phyloP scores from a whole-genome alignment of 805 yeast genomes.

The Kazachstania taianensis region DNA sequence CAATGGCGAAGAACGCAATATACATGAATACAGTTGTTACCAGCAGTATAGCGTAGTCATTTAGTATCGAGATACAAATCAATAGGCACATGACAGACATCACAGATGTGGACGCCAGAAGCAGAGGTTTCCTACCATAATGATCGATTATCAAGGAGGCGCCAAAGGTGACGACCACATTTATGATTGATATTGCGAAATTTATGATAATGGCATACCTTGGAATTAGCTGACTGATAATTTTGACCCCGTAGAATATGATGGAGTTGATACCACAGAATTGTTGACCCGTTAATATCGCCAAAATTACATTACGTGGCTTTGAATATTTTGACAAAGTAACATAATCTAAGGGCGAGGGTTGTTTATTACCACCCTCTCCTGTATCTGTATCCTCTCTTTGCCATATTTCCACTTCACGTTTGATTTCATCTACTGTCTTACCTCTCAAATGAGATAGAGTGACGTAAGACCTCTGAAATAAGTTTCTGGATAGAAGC shows the following conservation, averaged over 20 bases:
- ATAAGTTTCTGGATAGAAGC: slow-evolving; percentile 36
- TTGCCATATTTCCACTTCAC: background rate
- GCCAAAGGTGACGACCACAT: slow-evolving; percentile 60
- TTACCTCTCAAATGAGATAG: background rate
- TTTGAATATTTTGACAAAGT: slow-evolving; percentile 41
- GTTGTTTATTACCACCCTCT: slow-evolving; percentile 1
- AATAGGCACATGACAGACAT: slow-evolving; percentile 60
- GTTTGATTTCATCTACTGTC: background rate
- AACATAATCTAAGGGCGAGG: slow-evolving; percentile 36
- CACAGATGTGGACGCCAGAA: slow-evolving; percentile 51
- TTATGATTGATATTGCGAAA: slow-evolving; percentile 63
- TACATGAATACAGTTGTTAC: slow-evolving; percentile 59
- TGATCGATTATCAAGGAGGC: slow-evolving; percentile 71
- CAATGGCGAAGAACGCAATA: slow-evolving; percentile 80
- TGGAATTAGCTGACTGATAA: slow-evolving; percentile 65
- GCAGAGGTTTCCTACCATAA: slow-evolving; percentile 64
- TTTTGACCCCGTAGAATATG: slow-evolving; percentile 85
- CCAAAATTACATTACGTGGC: slow-evolving; percentile 57
- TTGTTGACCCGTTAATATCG: slow-evolving; percentile 77
- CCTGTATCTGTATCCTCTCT: background rate
- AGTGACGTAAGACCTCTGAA: slow-evolving; percentile 22
- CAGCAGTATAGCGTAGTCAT: slow-evolving; percentile 38
- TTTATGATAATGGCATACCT: slow-evolving; percentile 60
- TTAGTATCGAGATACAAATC: slow-evolving; percentile 57
- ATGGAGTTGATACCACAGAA: slow-evolving; percentile 89